phyloP scores from a whole-genome alignment of 768 basidiomycete genomes.

The Mycena metata region DNA sequence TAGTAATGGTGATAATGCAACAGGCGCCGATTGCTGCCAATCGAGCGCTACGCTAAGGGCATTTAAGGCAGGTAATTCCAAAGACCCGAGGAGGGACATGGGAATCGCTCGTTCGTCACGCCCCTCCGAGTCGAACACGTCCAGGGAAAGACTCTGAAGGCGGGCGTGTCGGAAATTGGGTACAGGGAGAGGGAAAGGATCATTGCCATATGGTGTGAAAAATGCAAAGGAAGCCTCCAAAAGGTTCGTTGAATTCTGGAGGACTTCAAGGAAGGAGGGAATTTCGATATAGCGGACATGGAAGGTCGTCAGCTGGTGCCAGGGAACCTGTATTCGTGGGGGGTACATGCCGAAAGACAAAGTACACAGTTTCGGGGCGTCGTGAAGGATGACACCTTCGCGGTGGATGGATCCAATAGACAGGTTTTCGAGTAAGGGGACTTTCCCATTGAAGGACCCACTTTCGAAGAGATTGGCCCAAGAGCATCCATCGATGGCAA shows the following conservation, averaged over 20 bases:
- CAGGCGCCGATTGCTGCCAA: background rate
- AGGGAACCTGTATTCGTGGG: background rate
- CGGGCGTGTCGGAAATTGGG: background rate
- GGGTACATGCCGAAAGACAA: background rate
- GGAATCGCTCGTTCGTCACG: background rate
- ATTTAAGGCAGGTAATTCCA: slow-evolving; percentile 18
- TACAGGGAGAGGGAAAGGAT: background rate
- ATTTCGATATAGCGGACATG: background rate
- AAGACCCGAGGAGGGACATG: background rate
- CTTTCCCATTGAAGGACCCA: too few species aligned
- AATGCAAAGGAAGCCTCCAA: background rate
- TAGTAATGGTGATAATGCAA: background rate
- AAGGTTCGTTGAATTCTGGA: background rate
- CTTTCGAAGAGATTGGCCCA: background rate
- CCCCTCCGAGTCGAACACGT: background rate
- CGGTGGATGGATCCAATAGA: too few species aligned
- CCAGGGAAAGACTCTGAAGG: slow-evolving; percentile 8
- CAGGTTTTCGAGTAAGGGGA: slow-evolving; percentile 1
- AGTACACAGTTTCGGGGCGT: slow-evolving; percentile 9
- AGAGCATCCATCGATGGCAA: background rate
- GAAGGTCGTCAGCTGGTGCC: background rate
- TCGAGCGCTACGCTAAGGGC: background rate
- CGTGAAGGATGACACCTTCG: slow-evolving; percentile 1
- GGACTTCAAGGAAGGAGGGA: background rate
- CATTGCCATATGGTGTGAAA: too few species aligned